A percentile compares a stretch with the other conserved stretches of the same genome.
These are phyloP conservation scores for Aphanomyces cochlioides DNA, from an alignment of 352 stramenopile species.

Conservation along the genomic window DNA sequence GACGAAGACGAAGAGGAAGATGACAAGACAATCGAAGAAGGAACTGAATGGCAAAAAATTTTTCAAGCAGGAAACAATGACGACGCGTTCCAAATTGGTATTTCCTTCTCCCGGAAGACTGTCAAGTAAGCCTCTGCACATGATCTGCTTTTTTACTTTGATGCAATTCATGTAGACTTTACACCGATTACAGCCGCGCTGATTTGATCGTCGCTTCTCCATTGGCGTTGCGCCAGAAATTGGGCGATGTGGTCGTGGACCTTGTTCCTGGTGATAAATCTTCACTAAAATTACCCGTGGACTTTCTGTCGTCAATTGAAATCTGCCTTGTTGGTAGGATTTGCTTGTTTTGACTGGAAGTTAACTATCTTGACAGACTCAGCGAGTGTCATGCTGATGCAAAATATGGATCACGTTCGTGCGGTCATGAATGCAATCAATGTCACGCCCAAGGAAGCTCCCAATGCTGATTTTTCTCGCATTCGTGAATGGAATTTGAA, in stretches of 20 bases:
- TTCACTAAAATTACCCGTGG: slow-evolving; percentile 50
- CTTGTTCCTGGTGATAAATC: slow-evolving; percentile 37
- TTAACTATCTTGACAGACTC: slow-evolving; percentile 45
- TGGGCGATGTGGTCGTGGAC: slow-evolving; percentile 60
- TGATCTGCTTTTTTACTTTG: not conserved
- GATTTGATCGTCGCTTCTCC: slow-evolving; percentile 75
- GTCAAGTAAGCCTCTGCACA: slow-evolving; percentile 31
- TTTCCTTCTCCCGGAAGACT: slow-evolving; percentile 62
- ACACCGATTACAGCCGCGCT: slow-evolving; percentile 70
- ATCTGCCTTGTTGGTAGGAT: slow-evolving; percentile 46
- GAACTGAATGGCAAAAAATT: slow-evolving; percentile 72
- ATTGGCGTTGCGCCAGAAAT: slow-evolving; percentile 59
- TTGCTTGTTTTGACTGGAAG: not conserved
- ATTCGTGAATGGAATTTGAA: slow-evolving; percentile 70
- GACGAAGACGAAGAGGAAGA: slow-evolving; percentile 32
- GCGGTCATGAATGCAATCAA: slow-evolving; percentile 60
- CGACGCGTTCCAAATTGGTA: slow-evolving; percentile 72
- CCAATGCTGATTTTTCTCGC: slow-evolving; percentile 66
- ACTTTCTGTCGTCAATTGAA: slow-evolving; percentile 73
- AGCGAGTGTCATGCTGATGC: slow-evolving; percentile 70
- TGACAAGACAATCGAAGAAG: slow-evolving; percentile 6
- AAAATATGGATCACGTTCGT: slow-evolving; percentile 76
- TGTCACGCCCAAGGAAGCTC: slow-evolving; percentile 60
- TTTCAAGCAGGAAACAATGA: slow-evolving; percentile 74
- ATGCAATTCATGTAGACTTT: slow-evolving; percentile 41